These are phyloP conservation scores for Lepiota subincarnata DNA, from an alignment of 768 basidiomycete genomes.

Conservation along the genomic window DNA sequence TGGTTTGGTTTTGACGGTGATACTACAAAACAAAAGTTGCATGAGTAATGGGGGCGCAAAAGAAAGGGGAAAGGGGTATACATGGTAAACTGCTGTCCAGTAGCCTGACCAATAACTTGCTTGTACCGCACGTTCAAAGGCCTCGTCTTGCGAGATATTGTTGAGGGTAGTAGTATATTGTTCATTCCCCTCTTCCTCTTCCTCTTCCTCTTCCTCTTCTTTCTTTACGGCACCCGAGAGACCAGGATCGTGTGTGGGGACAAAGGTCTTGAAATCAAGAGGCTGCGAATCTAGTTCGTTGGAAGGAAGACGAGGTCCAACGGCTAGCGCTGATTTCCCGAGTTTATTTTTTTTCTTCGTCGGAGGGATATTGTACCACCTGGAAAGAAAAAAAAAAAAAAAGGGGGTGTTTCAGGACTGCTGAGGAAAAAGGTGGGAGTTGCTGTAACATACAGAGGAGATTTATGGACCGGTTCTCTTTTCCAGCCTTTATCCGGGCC, in stretches of 20 bases:
- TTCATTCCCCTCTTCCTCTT: too few species aligned
- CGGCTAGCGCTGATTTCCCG: slow-evolving; percentile 18
- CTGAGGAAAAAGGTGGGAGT: neutral
- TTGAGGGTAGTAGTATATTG: too few species aligned
- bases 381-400: slow-evolving; percentile 22
- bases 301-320: neutral
- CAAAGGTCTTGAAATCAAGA: slow-evolving; percentile 64
- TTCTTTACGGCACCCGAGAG: slow-evolving; percentile 30
- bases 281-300: slow-evolving; percentile 53
- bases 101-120: slow-evolving; percentile 89
- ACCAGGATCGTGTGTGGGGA: slow-evolving; percentile 66
- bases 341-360: slow-evolving; percentile 19
- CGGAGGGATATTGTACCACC: slow-evolving; percentile 76
- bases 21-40: neutral
- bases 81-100: slow-evolving; percentile 85
- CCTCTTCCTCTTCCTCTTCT: slow-evolving; percentile 6
- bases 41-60: neutral
- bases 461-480: slow-evolving; percentile 61
- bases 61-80: slow-evolving; percentile 29
- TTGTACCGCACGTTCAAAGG: slow-evolving; percentile 66
- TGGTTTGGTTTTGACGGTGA: slow-evolving; percentile 7
- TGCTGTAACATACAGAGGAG: slow-evolving; percentile 55
- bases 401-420: too few species aligned
- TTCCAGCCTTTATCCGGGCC: slow-evolving; percentile 75
- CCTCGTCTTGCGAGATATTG: slow-evolving; percentile 52